Evolutionary conservation across 225 moss, liverwort and hornwort species (phyloP).

Genomic region (Pseudoscleropodium purum): DNA sequence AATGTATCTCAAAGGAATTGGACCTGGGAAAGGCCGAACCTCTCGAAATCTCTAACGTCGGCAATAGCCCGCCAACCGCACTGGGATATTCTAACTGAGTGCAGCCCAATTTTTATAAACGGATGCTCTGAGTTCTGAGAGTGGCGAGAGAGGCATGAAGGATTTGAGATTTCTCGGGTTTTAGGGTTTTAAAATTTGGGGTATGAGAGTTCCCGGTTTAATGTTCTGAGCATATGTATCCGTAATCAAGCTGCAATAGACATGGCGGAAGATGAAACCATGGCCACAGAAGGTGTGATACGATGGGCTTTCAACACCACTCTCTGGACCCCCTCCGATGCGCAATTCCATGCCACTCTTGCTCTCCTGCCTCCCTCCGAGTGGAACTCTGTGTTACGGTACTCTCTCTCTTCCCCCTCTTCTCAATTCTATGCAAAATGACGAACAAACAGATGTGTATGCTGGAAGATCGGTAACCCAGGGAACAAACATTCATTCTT

Average conservation of each 20-base stretch:
- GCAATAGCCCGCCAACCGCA: background rate
- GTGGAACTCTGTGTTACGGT: conserved; percentile 42
- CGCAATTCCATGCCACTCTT: conserved; percentile 22
- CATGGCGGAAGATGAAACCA: background rate
- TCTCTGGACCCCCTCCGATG: conserved; percentile 43
- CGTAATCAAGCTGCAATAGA: background rate
- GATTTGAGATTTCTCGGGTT: background rate
- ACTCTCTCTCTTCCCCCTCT: background rate
- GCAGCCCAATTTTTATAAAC: background rate
- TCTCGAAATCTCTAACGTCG: background rate
- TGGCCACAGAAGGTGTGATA: background rate
- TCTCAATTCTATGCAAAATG: background rate
- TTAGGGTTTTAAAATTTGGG: background rate
- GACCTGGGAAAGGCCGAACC: background rate
- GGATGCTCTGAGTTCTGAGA: background rate
- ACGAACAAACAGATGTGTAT: background rate
- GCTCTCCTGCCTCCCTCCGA: conserved; percentile 43
- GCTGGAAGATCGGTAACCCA: background rate
- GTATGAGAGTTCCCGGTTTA: background rate
- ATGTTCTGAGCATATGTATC: background rate
- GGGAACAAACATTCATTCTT: background rate
- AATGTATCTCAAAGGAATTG: background rate
- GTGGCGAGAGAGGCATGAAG: background rate
- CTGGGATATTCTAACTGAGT: background rate
- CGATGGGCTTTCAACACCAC: conserved; percentile 58